Base-by-base conservation (phyloP, 768 basidiomycete genomes). In the Candolleomyces aberdarensis region DNA sequence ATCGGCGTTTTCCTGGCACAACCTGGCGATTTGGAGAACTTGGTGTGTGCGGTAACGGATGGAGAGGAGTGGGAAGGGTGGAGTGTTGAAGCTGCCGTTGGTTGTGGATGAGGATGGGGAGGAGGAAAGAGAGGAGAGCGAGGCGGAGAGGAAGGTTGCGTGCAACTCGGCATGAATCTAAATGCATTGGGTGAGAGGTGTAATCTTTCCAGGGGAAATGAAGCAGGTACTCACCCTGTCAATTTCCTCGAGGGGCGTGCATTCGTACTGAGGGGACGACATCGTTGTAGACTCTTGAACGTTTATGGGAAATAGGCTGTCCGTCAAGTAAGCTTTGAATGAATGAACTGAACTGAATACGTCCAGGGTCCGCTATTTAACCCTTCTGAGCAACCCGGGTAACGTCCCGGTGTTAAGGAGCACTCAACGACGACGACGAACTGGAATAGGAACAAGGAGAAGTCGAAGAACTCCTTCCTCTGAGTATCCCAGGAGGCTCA, bases 1-100 rank as follows among this genome's bases (percentile, higher is more conserved):
- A 3, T 84, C 76, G 3, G 75, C 66, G 70, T 92, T 87, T n/a
- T 89, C 84, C 64, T 89, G 83, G 22, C 79, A 71, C 72, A 89
- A 72, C 22, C 78, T 82, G 26, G 83, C 85, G 36, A 91, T 77
- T 64, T 86, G 85, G 48, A 77, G 75, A 47, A 92, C 78, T 64
- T 92, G 91, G 50, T 82, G 78, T 57, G 82, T 81, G 15, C 91
- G 81, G 80, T 83, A 91, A 61, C 72, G 71, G 43, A 91, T 65
- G 3, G 84, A 73, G n/a, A 56, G 48, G 46, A 57, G 54, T 8
- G 60, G 60, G 55, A 26, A 54, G 22, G 59, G 59, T 20, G 20
- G n/a, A 5, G 29, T 59, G 36, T 26, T 26, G 58, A 59, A n/a
- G 17, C 6, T 46, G 41, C 17, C 10, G 15, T n/a, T 75, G 77